Conservation (phyloP, 768 basidiomycete genomes). For the Trametes elegans region DNA sequence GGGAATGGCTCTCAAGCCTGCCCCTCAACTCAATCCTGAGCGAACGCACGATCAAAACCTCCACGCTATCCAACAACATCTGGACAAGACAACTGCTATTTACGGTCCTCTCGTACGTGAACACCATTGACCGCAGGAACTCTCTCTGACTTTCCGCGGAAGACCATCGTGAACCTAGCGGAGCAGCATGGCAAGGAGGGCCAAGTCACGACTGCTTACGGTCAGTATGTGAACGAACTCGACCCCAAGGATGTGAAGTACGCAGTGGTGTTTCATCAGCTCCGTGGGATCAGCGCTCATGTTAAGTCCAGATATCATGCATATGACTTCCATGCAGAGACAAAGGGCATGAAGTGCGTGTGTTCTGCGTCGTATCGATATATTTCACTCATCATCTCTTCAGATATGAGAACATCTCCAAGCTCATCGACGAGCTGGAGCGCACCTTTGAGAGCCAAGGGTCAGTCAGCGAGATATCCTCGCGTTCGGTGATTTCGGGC, state of each 20-base stretch:
- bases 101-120: constrained; percentile 78
- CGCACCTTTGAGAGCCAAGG: constrained; percentile 79
- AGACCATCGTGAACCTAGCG: constrained; percentile 88
- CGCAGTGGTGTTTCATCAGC: constrained; percentile 20
- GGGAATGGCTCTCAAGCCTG: constrained; percentile 84
- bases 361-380: constrained; percentile 1
- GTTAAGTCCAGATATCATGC: constrained; percentile 57
- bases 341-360: constrained; percentile 87
- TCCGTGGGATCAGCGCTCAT: not conserved
- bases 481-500: not conserved
- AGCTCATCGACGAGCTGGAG: constrained; percentile 68
- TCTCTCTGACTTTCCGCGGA: not conserved
- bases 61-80: constrained; percentile 71
- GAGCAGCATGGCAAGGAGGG: constrained; percentile 91
- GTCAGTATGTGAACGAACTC: constrained; percentile 61
- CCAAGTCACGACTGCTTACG: constrained; percentile 73
- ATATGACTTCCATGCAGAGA: constrained; percentile 94
- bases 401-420: constrained; percentile 89
- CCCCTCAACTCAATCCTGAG: constrained; percentile 73
- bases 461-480: constrained; percentile 35
- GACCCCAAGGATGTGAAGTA: constrained; percentile 56
- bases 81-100: constrained; percentile 55
- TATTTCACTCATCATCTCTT: constrained; percentile 10
- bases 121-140: not conserved
- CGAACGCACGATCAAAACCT: constrained; percentile 70